Base-by-base conservation (phyloP, 1,284 basidiomycete genomes). In the Puccinia horiana region DNA sequence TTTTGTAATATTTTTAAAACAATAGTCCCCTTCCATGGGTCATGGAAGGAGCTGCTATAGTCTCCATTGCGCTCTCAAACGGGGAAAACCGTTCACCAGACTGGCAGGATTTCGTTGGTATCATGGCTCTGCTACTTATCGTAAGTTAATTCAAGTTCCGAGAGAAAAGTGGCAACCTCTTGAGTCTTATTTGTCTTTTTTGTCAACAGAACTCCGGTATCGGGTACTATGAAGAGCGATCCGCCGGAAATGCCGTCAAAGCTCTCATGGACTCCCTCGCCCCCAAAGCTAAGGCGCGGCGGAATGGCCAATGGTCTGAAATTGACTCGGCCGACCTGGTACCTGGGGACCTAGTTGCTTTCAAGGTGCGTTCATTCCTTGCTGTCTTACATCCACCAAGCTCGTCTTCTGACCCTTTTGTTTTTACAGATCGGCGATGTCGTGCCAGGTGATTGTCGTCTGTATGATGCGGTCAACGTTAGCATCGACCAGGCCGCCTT, bases 161-260 rank as follows among this genome's bases (percentile, higher is more conserved):
- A 16, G 14, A 20, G 6, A 8, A 44, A 72, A 44, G 26, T 42
- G 29, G 12, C 5, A 40, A 29, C 52, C 56, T 37, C 16, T 47
- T n/a, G 5, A 35, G n/a, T 44, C 76, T 65, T 37, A 67, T 12
- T 69, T 69, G n/a, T 56, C 18, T n/a, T 97, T 95, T 12, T n/a
- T n/a, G n/a, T n/a, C n/a, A n/a, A n/a, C n/a, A n/a, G n/a, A n/a
- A n/a, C n/a, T n/a, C n/a, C n/a, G 90, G 92, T 80, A 98, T 98
- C 86, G 96, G 96, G 91, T 98, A 95, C 91, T 94, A 97, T 89
- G 96, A 98, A 88, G 96, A 98, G 88, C 91, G 92, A 83, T 94
- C 94, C 86, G 96, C 96, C 77, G 96, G 96, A 89, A 97, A 98
- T 88, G 95, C 95, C 56, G 96, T 98, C 89, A 98, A 97, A 90